Evolutionary conservation across 2,329 filamentous ascomycete species (phyloP), one percentile per base, ranked within the genome.

Genomic region (Cercospora nicotianae): DNA sequence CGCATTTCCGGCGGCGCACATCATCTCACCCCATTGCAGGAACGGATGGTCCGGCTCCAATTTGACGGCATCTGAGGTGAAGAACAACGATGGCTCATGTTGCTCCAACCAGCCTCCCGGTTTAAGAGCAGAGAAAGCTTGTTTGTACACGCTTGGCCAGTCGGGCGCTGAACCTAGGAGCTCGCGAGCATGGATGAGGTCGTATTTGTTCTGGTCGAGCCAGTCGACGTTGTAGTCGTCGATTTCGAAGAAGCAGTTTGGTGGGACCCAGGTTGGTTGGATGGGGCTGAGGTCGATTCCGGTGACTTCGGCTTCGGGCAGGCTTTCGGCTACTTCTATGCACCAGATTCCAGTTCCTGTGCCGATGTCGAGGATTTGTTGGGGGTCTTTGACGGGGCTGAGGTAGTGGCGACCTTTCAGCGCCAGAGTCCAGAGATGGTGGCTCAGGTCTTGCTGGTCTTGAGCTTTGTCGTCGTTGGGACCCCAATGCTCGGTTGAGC

Each of bases 211-310:
- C 9, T 53, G 30, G 58, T 68, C 70, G 3, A 70, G 63, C 79
- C 79, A 81, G 30, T 79, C 76, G 7, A 77, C 73, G 53, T 80
- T 78, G 13, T 78, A 70, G 62, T 81, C 78, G 64, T 81, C 79
- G 59, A 81, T 76, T 63, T 81, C 77, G 70, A 81, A 81, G 33
- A 68, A 72, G 58, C 75, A 76, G 63, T 80, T 81, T 16, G 79
- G 76, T 0, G 79, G 79, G 4, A 75, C 71, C 72, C 69, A 72
- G 7, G 67, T 64, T 1, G 78, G 79, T 64, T 80, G 79, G 4
- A 78, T 79, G 13, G 77, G 76, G 48, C 72, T 74, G 12, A 80
- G 75, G 63, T 80, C 79, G 9, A 79, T 81, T 45, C 83, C 84
- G 3, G 79, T 80, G 45, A 86, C 79, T 28, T 76, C 73, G 28